Evolutionary conservation across 306 rosid genomes (phyloP), one percentile per base, ranked within the genome.

Genomic region (Parietaria judaica): DNA sequence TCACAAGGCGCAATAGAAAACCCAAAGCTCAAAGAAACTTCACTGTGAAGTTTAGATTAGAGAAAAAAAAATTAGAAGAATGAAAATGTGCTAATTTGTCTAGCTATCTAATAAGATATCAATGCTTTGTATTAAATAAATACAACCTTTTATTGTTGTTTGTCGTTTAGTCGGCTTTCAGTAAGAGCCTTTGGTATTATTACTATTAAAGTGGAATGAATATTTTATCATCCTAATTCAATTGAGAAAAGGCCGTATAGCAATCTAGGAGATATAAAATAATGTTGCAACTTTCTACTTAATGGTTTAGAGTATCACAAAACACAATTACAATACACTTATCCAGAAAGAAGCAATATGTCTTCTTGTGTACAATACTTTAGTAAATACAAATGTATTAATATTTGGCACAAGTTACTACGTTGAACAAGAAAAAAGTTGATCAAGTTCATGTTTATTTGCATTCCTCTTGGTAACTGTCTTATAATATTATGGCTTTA

Each of bases 301-400:
- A 64, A 60, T 74, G 65, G 53, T 14, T 51, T 13, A 60, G 35
- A 56, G 36, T 56, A 35, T 36, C 7, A 5, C 45, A 56, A 35
- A 56, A 45, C 37, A 36, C 9, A 56, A 35, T 54, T 17, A 36
- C n/a, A 8, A 17, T 61, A 64, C 31, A 23, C n/a, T 68, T 51
- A 54, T 69, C 36, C 57, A 65, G 62, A 72, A 73, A 73, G 76
- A 73, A 73, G 68, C 75, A 38, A 45, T 14, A 14, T 50, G 82
- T 71, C 70, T 63, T 71, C 77, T 75, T 62, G 63, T 72, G 50
- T 58, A 35, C 61, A 35, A 56, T 17, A 53, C 0, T 53, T 6
- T 36, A 5, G n/a, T 36, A 34, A 31, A 35, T 13, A 56, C 12
- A 56, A 34, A 56, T 35, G 36, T 6, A 23, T 23, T 23, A 23